A percentile compares a stretch with the other conserved stretches of the same genome.
These are phyloP conservation scores for Aspergillus taichungensis DNA, from an alignment of 495 filamentous ascomycete species.

Conservation along the genomic window DNA sequence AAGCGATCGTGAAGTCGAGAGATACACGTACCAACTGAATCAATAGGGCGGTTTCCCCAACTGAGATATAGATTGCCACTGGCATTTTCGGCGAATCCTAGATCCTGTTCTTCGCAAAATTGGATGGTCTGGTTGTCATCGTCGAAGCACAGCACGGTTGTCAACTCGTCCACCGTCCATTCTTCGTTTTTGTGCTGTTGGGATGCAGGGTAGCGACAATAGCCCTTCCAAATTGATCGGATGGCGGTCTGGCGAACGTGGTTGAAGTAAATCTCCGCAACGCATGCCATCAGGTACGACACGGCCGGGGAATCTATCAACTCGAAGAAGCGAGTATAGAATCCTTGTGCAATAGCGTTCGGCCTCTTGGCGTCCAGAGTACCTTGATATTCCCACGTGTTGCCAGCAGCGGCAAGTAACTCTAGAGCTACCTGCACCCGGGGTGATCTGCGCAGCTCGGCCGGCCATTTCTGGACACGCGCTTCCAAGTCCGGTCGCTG, in stretches of 20 bases:
- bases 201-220: slow-evolving; percentile 45
- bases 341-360: slow-evolving; percentile 51
- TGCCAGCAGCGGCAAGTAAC: slow-evolving; percentile 58
- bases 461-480: slow-evolving; percentile 63
- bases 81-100: slow-evolving; percentile 48
- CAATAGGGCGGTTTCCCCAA: slow-evolving; percentile 35
- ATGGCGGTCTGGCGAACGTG: slow-evolving; percentile 69
- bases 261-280: slow-evolving; percentile 86
- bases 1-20: not conserved
- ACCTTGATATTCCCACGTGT: slow-evolving; percentile 53
- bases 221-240: slow-evolving; percentile 54
- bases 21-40: slow-evolving; percentile 34
- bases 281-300: slow-evolving; percentile 88
- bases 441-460: slow-evolving; percentile 42
- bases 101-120: slow-evolving; percentile 61
- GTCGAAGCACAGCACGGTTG: slow-evolving; percentile 63
- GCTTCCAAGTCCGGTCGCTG: slow-evolving; percentile 61
- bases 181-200: slow-evolving; percentile 65
- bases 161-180: slow-evolving; percentile 60
- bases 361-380: slow-evolving; percentile 50
- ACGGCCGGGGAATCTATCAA: slow-evolving; percentile 59
- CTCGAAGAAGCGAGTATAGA: slow-evolving; percentile 64
- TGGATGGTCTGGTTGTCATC: slow-evolving; percentile 56
- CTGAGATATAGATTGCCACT: slow-evolving; percentile 45
- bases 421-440: slow-evolving; percentile 60